Conservation (phyloP, 2,329 filamentous ascomycete genomes). For the Coniochaeta pulveracea region DNA sequence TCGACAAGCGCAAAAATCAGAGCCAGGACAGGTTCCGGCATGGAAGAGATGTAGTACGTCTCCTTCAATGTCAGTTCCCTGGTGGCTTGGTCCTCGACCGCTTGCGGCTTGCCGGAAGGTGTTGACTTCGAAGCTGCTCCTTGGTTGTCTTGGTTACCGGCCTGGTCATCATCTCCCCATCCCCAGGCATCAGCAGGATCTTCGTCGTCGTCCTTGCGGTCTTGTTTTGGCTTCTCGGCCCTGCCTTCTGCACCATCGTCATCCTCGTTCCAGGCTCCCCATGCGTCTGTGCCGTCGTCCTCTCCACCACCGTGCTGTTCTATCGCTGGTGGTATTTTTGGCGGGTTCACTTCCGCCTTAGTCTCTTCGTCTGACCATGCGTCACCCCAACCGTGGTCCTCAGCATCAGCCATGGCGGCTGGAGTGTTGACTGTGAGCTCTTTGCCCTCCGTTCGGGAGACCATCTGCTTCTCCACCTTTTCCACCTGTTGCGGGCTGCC, state of each 20-base stretch:
- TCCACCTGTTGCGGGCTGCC: slow-evolving; percentile 62
- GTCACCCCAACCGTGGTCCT: slow-evolving; percentile 60
- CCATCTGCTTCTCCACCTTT: slow-evolving; percentile 70
- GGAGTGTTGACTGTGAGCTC: slow-evolving; percentile 50
- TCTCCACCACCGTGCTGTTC: slow-evolving; percentile 13
- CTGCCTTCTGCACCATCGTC: slow-evolving; percentile 14
- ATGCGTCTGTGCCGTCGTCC: slow-evolving; percentile 24
- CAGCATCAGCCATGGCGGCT: slow-evolving; percentile 27
- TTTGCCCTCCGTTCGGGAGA: slow-evolving; percentile 56
- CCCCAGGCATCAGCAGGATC: slow-evolving; percentile 64
- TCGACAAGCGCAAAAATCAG: slow-evolving; percentile 50
- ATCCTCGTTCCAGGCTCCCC: slow-evolving; percentile 21
- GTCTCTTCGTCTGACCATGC: slow-evolving; percentile 66
- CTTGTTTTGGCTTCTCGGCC: slow-evolving; percentile 18
- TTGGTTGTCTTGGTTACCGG: no score
- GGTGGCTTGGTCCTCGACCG: slow-evolving; percentile 15
- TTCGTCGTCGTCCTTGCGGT: slow-evolving; percentile 26
- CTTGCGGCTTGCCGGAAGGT: neutral
- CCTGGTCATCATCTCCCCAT: slow-evolving; percentile 64
- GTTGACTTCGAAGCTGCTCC: slow-evolving; percentile 10
- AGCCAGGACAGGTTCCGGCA: slow-evolving; percentile 67
- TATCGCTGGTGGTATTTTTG: neutral
- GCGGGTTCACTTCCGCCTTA: slow-evolving; percentile 15
- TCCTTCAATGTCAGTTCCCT: slow-evolving; percentile 72
- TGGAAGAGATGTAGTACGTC: slow-evolving; percentile 77